Conservation (phyloP, 495 filamentous ascomycete species). For the Hypomontagnella monticulosa region DNA sequence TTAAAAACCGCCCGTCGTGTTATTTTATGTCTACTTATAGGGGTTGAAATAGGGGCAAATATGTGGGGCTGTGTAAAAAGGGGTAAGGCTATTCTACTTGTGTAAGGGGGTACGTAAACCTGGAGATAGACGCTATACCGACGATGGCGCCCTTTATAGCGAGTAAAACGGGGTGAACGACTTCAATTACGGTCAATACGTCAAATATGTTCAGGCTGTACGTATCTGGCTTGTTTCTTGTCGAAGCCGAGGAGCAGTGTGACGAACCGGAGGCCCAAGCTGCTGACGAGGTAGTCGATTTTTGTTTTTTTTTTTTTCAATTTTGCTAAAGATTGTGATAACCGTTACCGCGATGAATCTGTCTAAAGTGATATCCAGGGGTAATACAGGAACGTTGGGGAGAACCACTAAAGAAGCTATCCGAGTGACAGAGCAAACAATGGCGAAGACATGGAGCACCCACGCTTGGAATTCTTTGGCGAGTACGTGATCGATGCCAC, state of each 20-base stretch:
- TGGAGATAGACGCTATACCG: too few relatives aligned
- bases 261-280: not conserved
- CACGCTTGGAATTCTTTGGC: slow-evolving; percentile 50
- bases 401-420: not conserved
- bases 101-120: too few relatives aligned
- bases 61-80: too few relatives aligned
- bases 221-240: not conserved
- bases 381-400: not conserved
- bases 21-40: too few relatives aligned
- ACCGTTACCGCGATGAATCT: not conserved
- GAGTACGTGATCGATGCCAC: slow-evolving; percentile 55
- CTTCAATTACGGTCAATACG: not conserved
- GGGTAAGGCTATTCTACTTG: too few relatives aligned
- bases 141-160: too few relatives aligned
- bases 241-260: not conserved
- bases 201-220: too few relatives aligned
- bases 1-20: too few relatives aligned
- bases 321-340: not conserved
- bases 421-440: slow-evolving; percentile 5
- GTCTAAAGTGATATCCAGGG: not conserved
- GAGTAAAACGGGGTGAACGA: not conserved
- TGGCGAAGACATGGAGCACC: slow-evolving; percentile 57
- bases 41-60: too few relatives aligned
- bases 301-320: too few relatives aligned
- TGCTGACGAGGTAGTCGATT: slow-evolving; percentile 3